Evolutionary conservation across 1,284 basidiomycete genomes (phyloP).

Genomic region (Agaricales sp.): DNA sequence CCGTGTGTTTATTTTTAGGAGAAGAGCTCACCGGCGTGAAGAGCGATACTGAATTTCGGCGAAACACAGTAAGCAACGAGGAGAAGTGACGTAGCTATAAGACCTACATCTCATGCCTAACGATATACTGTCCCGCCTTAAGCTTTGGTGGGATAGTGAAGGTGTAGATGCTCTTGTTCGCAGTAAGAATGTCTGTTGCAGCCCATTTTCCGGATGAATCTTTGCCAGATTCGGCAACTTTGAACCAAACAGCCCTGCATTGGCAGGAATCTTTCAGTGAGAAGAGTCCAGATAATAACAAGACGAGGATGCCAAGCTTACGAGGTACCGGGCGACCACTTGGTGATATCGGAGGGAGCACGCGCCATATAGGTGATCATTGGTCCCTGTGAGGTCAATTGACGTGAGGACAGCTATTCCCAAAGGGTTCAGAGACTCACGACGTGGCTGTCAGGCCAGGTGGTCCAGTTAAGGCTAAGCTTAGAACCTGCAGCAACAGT

Average conservation of each 20-base stretch:
- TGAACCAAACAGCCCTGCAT: conserved; percentile 35
- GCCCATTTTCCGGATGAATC: conserved; percentile 33
- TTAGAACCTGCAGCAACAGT: conserved; percentile 32
- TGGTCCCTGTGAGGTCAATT: conserved; percentile 21
- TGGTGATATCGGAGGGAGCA: conserved; percentile 33
- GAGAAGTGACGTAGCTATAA: background rate
- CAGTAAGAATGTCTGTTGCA: conserved; percentile 28
- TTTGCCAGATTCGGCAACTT: conserved; percentile 34
- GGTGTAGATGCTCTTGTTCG: conserved; percentile 28
- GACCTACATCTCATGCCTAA: conserved; percentile 36
- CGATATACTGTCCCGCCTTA: conserved; percentile 35
- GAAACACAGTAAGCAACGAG: background rate
- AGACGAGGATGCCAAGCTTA: conserved; percentile 15
- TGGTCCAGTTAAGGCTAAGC: conserved; percentile 36
- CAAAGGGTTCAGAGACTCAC: conserved; percentile 10
- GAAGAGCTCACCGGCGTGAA: conserved; percentile 23
- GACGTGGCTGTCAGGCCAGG: conserved; percentile 35
- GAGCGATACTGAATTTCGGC: conserved; percentile 22
- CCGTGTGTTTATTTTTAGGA: background rate
- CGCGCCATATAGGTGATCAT: conserved; percentile 39
- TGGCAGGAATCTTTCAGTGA: too few relatives aligned
- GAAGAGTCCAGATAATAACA: background rate
- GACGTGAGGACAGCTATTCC: conserved; percentile 2
- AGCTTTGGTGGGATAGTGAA: conserved; percentile 35
- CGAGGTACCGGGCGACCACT: conserved; percentile 31